Evolutionary conservation across 1,284 basidiomycete species (phyloP), one percentile per base, ranked within the genome.

Genomic region (Boletellus deceptivus): DNA sequence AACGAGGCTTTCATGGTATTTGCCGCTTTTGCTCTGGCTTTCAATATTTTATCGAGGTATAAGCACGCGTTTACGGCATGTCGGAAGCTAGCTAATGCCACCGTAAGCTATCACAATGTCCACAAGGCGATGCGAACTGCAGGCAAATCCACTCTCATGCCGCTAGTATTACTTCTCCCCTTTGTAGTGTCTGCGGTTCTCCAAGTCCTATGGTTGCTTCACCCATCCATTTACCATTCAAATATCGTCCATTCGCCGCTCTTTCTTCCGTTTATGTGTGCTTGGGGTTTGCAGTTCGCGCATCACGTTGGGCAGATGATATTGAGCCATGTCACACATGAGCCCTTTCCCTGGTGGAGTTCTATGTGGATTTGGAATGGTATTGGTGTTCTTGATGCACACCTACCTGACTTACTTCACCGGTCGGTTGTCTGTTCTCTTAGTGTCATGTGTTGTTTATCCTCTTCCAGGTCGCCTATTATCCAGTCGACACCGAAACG

Each of bases 281-380:
- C 88, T 40, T 98, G 94, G 93, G 96, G 92, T 20, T 71, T 93
- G 44, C 84, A 88, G 62, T 93, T 92, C 58, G 84, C 89, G 18
- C 87, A 92, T 68, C 85, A 89, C 63, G 95, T 98, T 40, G 92
- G 93, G 34, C 77, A 90, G 58, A 89, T 98, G 73, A 98, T 98
- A 65, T 74, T 98, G 33, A 92, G 94, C 0, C 96, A 99, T 70
- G 85, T 98, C 37, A 95, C 93, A 46, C 84, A 84, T 57, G 78
- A 80, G 36, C 75, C 84, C 6, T 97, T 98, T 75, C 95, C 95
- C 0, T 79, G 80, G 68, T 94, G 88, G 83, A 92, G 97, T 69
- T 79, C 82, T 59, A 82, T 93, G 66, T 93, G 93, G 84, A 68
- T 93, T 9, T 91, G 88, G 84, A 90, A 83, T 55, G 68, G 85